phyloP scores from a whole-genome alignment of 2,329 filamentous ascomycete genomes.

The Akanthomyces lecanii region DNA sequence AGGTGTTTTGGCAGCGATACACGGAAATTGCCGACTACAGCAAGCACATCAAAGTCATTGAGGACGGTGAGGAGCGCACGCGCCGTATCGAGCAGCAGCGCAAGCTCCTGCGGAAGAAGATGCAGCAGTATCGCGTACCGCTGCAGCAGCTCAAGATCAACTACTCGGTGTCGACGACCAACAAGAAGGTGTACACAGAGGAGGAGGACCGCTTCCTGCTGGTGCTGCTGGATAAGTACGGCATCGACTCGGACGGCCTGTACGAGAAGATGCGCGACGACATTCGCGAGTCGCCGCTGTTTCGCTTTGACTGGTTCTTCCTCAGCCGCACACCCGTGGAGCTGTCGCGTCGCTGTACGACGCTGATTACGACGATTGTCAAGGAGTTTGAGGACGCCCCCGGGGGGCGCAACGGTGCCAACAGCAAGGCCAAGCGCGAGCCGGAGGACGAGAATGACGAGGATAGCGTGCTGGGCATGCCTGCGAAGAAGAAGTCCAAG shows the following conservation, averaged over 20 bases:
- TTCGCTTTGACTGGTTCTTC: conserved; percentile 99
- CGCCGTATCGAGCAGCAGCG: conserved; percentile 88
- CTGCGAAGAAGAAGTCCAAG: conserved; percentile 94
- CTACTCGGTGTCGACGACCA: conserved; percentile 97
- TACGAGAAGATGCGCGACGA: conserved; percentile 97
- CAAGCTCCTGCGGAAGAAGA: conserved; percentile 91
- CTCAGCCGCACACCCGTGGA: conserved; percentile 89
- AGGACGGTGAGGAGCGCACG: conserved; percentile 86
- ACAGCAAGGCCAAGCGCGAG: conserved; percentile 70
- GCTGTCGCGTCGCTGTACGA: conserved; percentile 87
- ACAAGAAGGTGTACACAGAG: conserved; percentile 99
- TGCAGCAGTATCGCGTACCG: conserved; percentile 93
- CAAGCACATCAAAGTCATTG: conserved; percentile 85
- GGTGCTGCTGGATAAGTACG: conserved; percentile 87
- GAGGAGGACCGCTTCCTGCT: conserved; percentile 95
- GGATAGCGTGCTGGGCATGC: conserved; percentile 72
- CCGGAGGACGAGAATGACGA: conserved; percentile 79
- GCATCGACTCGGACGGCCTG: conserved; percentile 83
- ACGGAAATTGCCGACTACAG: conserved; percentile 83
- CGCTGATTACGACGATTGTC: conserved; percentile 87
- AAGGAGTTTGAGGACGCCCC: conserved; percentile 81
- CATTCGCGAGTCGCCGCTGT: conserved; percentile 88
- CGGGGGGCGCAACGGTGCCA: conserved; percentile 56
- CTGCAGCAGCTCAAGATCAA: conserved; percentile 98
- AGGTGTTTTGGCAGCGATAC: conserved; percentile 95